A percentile compares a stretch with the other conserved stretches of the same genome.
phyloP scores from a whole-genome alignment of 768 basidiomycete species.

The Panus rudis region DNA sequence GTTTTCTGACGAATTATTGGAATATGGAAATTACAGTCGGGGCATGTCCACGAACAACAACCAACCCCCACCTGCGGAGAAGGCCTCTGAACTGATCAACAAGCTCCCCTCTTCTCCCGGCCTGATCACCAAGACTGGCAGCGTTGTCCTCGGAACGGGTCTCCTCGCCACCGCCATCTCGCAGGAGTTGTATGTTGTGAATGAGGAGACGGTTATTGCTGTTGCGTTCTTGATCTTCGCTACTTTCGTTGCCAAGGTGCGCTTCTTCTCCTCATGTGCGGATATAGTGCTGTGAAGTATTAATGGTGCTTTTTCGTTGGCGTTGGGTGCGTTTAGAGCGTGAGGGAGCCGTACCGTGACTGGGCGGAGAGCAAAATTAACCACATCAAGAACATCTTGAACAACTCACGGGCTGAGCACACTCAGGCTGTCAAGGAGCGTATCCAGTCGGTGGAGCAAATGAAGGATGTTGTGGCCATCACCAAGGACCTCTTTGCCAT shows the following conservation, averaged over 20 bases:
- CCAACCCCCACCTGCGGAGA: slow-evolving; percentile 73
- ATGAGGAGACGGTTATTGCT: slow-evolving; percentile 90
- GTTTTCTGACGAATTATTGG: neutral
- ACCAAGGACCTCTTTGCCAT: slow-evolving; percentile 87
- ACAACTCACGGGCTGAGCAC: slow-evolving; percentile 80
- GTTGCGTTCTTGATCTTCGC: slow-evolving; percentile 80
- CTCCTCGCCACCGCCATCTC: slow-evolving; percentile 89
- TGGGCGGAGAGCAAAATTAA: slow-evolving; percentile 90
- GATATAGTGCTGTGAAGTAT: slow-evolving; percentile 4
- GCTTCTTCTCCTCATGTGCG: slow-evolving; percentile 15
- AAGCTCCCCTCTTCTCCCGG: slow-evolving; percentile 77
- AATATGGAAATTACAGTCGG: slow-evolving; percentile 42
- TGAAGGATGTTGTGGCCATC: slow-evolving; percentile 92
- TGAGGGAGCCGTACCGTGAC: slow-evolving; percentile 82
- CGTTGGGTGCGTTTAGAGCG: slow-evolving; percentile 36
- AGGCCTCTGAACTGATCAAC: slow-evolving; percentile 86
- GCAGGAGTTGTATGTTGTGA: slow-evolving; percentile 94
- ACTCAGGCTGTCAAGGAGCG: slow-evolving; percentile 90
- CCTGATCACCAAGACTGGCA: slow-evolving; percentile 92
- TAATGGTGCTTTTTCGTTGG: slow-evolving; percentile 5
- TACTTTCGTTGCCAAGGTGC: slow-evolving; percentile 73
- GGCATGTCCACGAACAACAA: slow-evolving; percentile 54
- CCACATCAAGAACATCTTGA: slow-evolving; percentile 75
- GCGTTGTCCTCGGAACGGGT: slow-evolving; percentile 86
- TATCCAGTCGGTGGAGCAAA: slow-evolving; percentile 83